Evolutionary conservation across 768 basidiomycete genomes (phyloP).

Genomic region (Mycena epipterygia): DNA sequence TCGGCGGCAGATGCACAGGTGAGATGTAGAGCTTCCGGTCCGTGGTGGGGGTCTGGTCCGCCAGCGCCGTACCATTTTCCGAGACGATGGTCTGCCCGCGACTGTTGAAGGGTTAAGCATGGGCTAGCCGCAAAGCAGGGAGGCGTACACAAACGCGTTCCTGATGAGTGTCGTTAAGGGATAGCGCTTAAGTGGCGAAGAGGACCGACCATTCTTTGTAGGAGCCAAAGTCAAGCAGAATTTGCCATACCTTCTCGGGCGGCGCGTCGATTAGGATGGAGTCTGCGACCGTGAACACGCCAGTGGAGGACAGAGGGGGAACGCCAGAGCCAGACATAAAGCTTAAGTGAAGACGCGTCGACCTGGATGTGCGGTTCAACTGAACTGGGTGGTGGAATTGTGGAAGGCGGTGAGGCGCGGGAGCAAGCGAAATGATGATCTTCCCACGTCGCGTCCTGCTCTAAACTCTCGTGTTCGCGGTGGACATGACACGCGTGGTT

Average conservation of each 20-base stretch:
- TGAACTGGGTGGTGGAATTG: no score
- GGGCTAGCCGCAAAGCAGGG: not conserved
- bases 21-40: not conserved
- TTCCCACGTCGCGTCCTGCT: no score
- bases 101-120: not conserved
- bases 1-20: constrained; percentile 27
- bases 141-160: constrained; percentile 31
- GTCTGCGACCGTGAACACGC: constrained; percentile 63
- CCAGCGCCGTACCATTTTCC: not conserved
- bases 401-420: no score
- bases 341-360: not conserved
- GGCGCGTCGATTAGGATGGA: constrained; percentile 73
- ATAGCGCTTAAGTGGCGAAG: not conserved
- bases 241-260: constrained; percentile 70
- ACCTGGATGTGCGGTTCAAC: no score
- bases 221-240: constrained; percentile 70
- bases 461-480: no score
- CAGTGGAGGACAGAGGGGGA: constrained; percentile 53
- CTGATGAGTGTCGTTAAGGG: constrained; percentile 5
- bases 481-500: no score
- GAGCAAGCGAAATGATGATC: no score
- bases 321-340: constrained; percentile 33
- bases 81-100: constrained; percentile 24
- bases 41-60: constrained; percentile 10
- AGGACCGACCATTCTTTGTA: constrained; percentile 72